A percentile compares a stretch with the other conserved stretches of the same genome.
These are phyloP conservation scores for Nigrospora sphaerica DNA, from an alignment of 2,329 filamentous ascomycete species.

Conservation along the genomic window DNA sequence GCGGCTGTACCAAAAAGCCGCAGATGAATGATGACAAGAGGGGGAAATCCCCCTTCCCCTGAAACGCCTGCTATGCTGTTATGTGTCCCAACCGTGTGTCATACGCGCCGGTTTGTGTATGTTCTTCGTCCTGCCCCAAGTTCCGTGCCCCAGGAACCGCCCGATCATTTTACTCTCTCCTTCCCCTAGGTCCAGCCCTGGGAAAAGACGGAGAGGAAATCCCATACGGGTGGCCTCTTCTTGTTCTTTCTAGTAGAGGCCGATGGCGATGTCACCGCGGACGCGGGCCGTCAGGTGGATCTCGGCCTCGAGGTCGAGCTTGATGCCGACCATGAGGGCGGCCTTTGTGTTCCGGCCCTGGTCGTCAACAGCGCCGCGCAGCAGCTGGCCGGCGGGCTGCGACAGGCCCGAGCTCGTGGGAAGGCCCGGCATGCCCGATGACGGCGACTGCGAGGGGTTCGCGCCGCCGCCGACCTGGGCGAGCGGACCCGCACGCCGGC, in stretches of 20 bases:
- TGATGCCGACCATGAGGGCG: conserved; percentile 53
- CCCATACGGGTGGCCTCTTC: too few species aligned
- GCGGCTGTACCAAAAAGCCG: too few species aligned
- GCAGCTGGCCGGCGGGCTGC: conserved; percentile 37
- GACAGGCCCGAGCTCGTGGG: conserved; percentile 29
- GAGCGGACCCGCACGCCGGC: conserved; percentile 19
- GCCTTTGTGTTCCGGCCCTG: conserved; percentile 51
- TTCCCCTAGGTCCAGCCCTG: too few species aligned
- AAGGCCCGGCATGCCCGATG: conserved; percentile 15
- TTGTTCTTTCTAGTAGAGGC: conserved; percentile 37
- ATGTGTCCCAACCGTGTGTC: too few species aligned
- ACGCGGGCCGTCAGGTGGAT: conserved; percentile 54
- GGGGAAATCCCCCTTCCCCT: too few species aligned
- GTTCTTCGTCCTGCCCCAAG: too few species aligned
- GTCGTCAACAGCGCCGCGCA: conserved; percentile 49
- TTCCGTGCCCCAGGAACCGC: too few species aligned
- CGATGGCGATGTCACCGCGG: conserved; percentile 54
- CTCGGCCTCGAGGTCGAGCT: conserved; percentile 56
- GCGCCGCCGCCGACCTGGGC: conserved; percentile 4
- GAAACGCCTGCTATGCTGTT: too few species aligned
- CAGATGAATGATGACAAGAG: too few species aligned
- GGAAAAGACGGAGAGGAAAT: too few species aligned
- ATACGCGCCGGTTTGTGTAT: too few species aligned
- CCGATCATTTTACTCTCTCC: too few species aligned
- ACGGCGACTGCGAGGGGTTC: not conserved